Evolutionary conservation across 2,329 filamentous ascomycete genomes (phyloP), one percentile per base, ranked within the genome.

Genomic region (Penicillium sp.): DNA sequence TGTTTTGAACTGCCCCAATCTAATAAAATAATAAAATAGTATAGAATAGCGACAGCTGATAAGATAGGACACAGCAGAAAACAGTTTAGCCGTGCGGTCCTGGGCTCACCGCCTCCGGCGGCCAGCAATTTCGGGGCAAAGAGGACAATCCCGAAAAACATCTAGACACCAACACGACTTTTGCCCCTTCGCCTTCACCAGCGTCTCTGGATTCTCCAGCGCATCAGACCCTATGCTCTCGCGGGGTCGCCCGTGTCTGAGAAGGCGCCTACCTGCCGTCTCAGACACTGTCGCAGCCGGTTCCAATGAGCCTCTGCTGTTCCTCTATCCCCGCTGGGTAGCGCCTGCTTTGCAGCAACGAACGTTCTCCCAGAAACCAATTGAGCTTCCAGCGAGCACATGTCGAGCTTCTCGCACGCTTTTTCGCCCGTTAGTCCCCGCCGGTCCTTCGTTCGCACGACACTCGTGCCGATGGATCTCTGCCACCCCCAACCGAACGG

Each of bases 241-340:
- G 63, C 73, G 71, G 68, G 72, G 73, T 66, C 68, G 67, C 56
- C 68, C 72, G 54, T 72, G 69, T 69, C 70, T 74, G 58, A 69
- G 72, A 68, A 72, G 71, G 66, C 73, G 69, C 61, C 54, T 74
- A 54, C 66, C 65, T 55, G 63, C 67, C 57, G 59, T 71, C 60
- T 62, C 71, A 56, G 71, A 77, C 63, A 71, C 64, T 56, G 66
- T 68, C 60, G 62, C 69, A 60, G 64, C 67, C 62, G 64, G 69
- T 63, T 60, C 73, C 57, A 71, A 75, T 62, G 75, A 78, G 61
- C 75, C 75, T 56, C 64, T 79, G 43, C 68, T 75, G 14, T 79
- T 79, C 55, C 74, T 79, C 34, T 79, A 79, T 60, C 77, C 77
- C 49, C 71, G 66, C 58, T 77, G 72, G 71, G 66, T 69, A 53